Conservation (phyloP, 2,329 filamentous ascomycete species). For the Clonostachys byssicola region DNA sequence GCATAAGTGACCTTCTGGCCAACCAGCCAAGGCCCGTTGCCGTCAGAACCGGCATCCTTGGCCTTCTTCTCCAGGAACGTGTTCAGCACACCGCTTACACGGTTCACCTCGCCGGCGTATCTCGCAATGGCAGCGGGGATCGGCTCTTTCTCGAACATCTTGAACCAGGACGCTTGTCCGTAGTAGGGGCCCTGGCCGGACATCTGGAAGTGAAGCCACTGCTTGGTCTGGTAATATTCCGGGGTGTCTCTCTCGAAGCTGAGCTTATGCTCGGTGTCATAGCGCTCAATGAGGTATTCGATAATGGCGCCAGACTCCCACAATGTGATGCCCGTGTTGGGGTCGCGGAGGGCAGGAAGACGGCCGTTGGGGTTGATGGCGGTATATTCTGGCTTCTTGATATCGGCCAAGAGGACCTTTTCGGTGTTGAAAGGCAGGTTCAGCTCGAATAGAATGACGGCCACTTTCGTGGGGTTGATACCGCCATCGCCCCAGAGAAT, state of each 20-base stretch:
- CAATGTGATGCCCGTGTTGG: constrained; percentile 18
- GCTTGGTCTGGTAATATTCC: constrained; percentile 18
- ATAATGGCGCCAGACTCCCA: constrained; percentile 19
- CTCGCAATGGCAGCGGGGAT: constrained; percentile 18
- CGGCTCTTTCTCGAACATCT: constrained; percentile 9
- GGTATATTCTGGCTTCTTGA: constrained; percentile 13
- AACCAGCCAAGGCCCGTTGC: constrained; percentile 16
- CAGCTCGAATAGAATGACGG: constrained; percentile 13
- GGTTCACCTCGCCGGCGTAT: constrained; percentile 19
- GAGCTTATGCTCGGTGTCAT: constrained; percentile 18
- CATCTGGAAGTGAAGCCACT: constrained; percentile 29
- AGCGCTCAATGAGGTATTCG: constrained; percentile 20
- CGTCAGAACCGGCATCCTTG: neutral
- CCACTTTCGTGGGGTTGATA: constrained; percentile 9
- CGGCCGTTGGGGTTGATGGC: constrained; percentile 26
- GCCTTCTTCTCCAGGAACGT: constrained; percentile 23
- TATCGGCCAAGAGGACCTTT: constrained; percentile 12
- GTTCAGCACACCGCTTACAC: constrained; percentile 22
- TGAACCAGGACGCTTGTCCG: constrained; percentile 24
- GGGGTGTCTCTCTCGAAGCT: constrained; percentile 13
- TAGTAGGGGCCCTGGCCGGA: constrained; percentile 33
- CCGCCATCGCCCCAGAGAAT: neutral
- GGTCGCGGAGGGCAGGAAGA: constrained; percentile 22
- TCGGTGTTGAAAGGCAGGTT: constrained; percentile 8
- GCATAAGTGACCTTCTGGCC: constrained; percentile 14